Evolutionary conservation across 208 protist species (phyloP), one percentile per base, ranked within the genome.

Genomic region (Wallacemonas sp.): DNA sequence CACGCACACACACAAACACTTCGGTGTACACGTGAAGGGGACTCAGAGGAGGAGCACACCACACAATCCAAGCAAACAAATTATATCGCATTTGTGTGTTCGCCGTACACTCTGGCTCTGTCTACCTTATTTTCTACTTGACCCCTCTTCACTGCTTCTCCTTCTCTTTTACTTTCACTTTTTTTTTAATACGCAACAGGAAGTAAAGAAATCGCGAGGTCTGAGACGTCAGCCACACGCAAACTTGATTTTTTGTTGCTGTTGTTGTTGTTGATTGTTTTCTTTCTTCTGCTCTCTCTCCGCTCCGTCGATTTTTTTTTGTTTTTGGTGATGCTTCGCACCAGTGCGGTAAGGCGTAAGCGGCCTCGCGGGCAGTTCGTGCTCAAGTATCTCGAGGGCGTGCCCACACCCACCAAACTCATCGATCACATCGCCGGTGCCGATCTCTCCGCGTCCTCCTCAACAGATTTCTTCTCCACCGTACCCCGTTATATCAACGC

Each of bases 371-470:
- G 42, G 0, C 68, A 68, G 2, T 74, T 87, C 54, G 85, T 94
- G 36, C 68, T 80, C 17, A 91, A 90, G 66, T 94, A 87, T 49
- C 73, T 91, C 11, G 84, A 94, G 54, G 88, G 85, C 8, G 79
- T 90, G 21, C 85, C 88, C 0, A 63, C 66, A 0, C 79, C 82
- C 4, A 60, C 49, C 2, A 84, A 60, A 39, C 77, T 94, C 24
- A 55, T 94, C 30, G 85, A 94, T 66, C 80, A 90, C 68, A 70
- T 94, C 47, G 85, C 84, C 30, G 88, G 88, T 6, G 88, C 88
- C 41, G 75, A 94, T 66, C 66, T 91, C 31, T 70, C 54, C 39
- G 76, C 79, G 6, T 67, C 73, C 11, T 41, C 68, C 4, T 58
- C 62, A 34, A 30, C 75, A 12, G 67, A 63, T 9, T 88, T 94